Conservation (phyloP, 2,329 filamentous ascomycete species). For the Ceratocystis smalleyi region DNA sequence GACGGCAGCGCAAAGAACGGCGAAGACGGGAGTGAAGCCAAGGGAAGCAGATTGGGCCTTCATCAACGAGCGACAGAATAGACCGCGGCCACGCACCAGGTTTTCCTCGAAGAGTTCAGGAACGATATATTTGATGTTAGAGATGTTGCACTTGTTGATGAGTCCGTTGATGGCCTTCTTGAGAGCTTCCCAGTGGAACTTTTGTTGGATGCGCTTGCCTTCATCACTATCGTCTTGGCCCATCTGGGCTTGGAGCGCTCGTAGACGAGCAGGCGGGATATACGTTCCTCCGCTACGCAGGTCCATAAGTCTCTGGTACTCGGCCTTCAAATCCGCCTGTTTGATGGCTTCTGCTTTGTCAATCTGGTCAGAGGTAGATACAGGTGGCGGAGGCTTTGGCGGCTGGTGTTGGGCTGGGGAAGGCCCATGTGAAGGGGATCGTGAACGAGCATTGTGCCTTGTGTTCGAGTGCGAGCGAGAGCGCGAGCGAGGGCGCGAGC, state of each 20-base stretch:
- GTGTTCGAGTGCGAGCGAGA: slow-evolving; percentile 11
- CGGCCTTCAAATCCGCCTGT: slow-evolving; percentile 73
- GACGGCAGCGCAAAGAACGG: slow-evolving; percentile 87
- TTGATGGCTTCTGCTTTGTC: slow-evolving; percentile 61
- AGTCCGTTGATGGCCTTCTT: slow-evolving; percentile 98
- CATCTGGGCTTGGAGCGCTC: slow-evolving; percentile 88
- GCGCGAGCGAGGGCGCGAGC: slow-evolving; percentile 6
- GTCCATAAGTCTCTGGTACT: slow-evolving; percentile 81
- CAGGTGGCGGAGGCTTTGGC: slow-evolving; percentile 18
- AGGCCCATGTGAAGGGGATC: slow-evolving; percentile 21
- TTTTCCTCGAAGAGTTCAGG: slow-evolving; percentile 95
- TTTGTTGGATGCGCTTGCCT: slow-evolving; percentile 80
- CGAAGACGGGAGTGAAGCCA: slow-evolving; percentile 92
- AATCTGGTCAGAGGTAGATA: slow-evolving; percentile 21
- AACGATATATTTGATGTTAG: slow-evolving; percentile 95
- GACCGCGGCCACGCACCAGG: slow-evolving; percentile 70
- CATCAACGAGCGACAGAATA: slow-evolving; percentile 95
- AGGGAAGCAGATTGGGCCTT: slow-evolving; percentile 93
- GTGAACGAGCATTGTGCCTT: slow-evolving; percentile 23
- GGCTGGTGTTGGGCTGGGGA: slow-evolving; percentile 18
- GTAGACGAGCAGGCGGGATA: slow-evolving; percentile 78
- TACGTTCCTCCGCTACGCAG: slow-evolving; percentile 94
- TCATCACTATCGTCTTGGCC: slow-evolving; percentile 93
- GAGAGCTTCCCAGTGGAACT: slow-evolving; percentile 64
- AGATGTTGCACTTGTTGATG: slow-evolving; percentile 98